Base-by-base conservation (phyloP, 208 protist genomes). In the Endotrypanum monterogeii region DNA sequence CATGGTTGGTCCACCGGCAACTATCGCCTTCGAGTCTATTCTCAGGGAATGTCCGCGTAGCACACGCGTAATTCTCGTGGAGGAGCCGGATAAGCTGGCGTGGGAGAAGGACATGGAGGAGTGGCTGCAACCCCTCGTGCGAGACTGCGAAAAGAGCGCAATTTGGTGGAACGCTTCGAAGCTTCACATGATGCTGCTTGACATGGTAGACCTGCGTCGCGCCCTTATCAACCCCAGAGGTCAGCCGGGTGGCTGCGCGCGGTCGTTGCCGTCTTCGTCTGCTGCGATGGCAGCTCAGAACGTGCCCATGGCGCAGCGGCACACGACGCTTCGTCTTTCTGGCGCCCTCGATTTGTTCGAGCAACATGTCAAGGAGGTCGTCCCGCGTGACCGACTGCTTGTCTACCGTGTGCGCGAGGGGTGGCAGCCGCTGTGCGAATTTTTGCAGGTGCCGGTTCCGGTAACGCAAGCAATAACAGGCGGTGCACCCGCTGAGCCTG, bases 21-120 rank as follows among this genome's bases (percentile, higher is more conserved):
- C 93, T 44, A 65, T 91, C 30, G 93, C 90, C 16, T 97, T 94
- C 74, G 90, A 97, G 67, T 9, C 83, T 2, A 91, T 97, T 57
- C 75, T 97, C 30, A 82, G 78, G 18, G 76, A 61, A 60, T 97
- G 90, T 66, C 90, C 93, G 23, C 84, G 86, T 44, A 91, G 83
- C 75, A 95, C 90, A 11, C 84, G 86, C 52, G 89, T 97, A 9
- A 83, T 97, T 67, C 74, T 97, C 0, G 86, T 95, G 18, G 90
- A 95, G 83, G 90, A 97, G 79, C 57, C 74, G 2, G 87, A 97
- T 65, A 97, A 97, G 71, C 68, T 87, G 0, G 62, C 69, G 41
- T 97, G 87, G 89, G 89, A 87, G 63, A 84, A 79, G 55, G 86
- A 95, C 57, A 87, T 86, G 61, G 82, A 85, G 14, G 66, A 76